phyloP scores from a whole-genome alignment of 1,284 basidiomycete genomes.

The Boletellus deceptivus region DNA sequence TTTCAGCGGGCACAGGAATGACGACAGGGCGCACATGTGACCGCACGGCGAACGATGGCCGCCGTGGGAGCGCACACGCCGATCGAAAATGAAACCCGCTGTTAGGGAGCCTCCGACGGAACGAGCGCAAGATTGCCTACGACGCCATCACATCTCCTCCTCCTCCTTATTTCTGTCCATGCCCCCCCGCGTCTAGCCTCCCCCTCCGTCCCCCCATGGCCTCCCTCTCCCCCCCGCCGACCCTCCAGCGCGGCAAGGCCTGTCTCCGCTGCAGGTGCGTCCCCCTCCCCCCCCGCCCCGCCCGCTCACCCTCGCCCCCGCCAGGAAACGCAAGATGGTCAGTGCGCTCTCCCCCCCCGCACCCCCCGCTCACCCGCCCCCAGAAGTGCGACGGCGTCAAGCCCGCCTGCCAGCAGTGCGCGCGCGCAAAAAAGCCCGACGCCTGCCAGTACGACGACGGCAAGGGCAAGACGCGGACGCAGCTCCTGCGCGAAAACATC shows the following conservation, averaged over 20 bases:
- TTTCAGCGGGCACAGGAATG: too few relatives aligned
- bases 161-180: too few relatives aligned
- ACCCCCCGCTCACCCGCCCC: constrained; percentile 7
- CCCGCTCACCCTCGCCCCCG: constrained; percentile 14
- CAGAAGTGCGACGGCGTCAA: constrained; percentile 60
- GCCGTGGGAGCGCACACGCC: too few relatives aligned
- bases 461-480: constrained; percentile 63
- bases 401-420: constrained; percentile 60
- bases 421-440: constrained; percentile 57
- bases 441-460: constrained; percentile 62
- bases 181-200: too few relatives aligned
- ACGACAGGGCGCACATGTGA: too few relatives aligned
- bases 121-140: too few relatives aligned
- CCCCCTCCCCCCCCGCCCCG: neutral
- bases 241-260: constrained; percentile 36
- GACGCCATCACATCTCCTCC: too few relatives aligned
- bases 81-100: too few relatives aligned
- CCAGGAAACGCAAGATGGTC: constrained; percentile 78
- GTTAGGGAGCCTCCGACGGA: too few relatives aligned
- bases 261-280: constrained; percentile 38
- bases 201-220: too few relatives aligned
- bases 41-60: too few relatives aligned
- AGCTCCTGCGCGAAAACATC: constrained; percentile 58
- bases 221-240: constrained; percentile 16
- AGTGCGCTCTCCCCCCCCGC: constrained; percentile 11